Percentiles rank a stretch among this genome's conserved stretches.
Conservation (phyloP, 2,329 filamentous ascomycete genomes). For the Westerdykella sp. region DNA sequence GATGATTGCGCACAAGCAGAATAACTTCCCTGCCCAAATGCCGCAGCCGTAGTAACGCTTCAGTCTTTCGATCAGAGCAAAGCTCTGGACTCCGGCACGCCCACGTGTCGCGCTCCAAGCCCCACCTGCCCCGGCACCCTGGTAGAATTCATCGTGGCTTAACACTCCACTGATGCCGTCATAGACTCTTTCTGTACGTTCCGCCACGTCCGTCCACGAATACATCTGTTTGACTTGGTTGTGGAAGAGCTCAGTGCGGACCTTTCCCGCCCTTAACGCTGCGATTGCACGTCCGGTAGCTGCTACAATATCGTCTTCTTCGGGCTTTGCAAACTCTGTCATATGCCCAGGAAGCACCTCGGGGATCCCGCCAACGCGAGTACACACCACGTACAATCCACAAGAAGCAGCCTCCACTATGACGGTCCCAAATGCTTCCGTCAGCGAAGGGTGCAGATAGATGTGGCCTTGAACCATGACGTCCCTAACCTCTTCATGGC, state of each 20-base stretch:
- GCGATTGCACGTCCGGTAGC: slow-evolving; percentile 87
- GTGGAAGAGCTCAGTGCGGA: slow-evolving; percentile 90
- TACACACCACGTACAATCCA: slow-evolving; percentile 93
- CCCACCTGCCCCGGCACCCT: slow-evolving; percentile 65
- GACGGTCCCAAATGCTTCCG: slow-evolving; percentile 95
- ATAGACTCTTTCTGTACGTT: slow-evolving; percentile 91
- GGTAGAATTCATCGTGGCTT: slow-evolving; percentile 77
- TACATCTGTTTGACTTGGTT: slow-evolving; percentile 98
- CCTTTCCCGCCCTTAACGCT: slow-evolving; percentile 74
- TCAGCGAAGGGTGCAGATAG: slow-evolving; percentile 89
- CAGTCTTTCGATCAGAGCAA: slow-evolving; percentile 86
- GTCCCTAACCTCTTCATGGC: slow-evolving; percentile 93
- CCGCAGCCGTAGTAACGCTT: slow-evolving; percentile 98
- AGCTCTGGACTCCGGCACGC: slow-evolving; percentile 67
- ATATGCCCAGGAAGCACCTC: slow-evolving; percentile 94
- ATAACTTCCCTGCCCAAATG: slow-evolving; percentile 96
- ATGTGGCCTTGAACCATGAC: slow-evolving; percentile 97
- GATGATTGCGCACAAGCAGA: slow-evolving; percentile 88
- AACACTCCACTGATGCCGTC: slow-evolving; percentile 85
- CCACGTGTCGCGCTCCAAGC: slow-evolving; percentile 65
- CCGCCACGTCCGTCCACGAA: slow-evolving; percentile 92
- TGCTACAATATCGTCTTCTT: slow-evolving; percentile 88
- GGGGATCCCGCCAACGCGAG: slow-evolving; percentile 91
- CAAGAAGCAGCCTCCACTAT: slow-evolving; percentile 96
- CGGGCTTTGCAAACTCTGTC: slow-evolving; percentile 94